Base-by-base conservation (phyloP, 257 asterid genomes). In the Salvia hispanica region DNA sequence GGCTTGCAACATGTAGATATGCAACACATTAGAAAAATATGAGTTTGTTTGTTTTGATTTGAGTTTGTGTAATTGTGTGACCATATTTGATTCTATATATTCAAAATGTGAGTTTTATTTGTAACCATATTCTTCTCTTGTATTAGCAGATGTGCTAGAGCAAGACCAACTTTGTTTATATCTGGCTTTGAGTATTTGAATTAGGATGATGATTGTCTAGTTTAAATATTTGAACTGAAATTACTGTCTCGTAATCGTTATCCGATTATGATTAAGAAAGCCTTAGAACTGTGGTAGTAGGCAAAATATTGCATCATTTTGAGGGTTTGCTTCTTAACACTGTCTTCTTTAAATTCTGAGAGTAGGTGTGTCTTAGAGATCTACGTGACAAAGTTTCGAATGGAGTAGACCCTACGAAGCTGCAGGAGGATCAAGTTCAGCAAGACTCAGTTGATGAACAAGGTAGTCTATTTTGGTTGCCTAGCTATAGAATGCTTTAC, bases 321-420 rank as follows among this genome's bases (percentile, higher is more conserved):
- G 50, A 13, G 40, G 31, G 45, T 60, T 6, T 46, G 57, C 59
- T 39, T 77, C 62, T 58, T 44, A 55, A 62, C 48, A 28, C 33
- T 21, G 65, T 36, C 7, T 40, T 3, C 71, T 60, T 72, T 15
- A 13, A 56, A 50, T 72, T 66, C 72, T 51, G 58, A 56, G 58
- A 74, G 51, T 72, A 93, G 98, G 31, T 70, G 11, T 82, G 88
- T 63, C 82, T 84, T 14, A 82, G 76, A 78, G 81, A 81, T 34
- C 76, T 93, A 34, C 87, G 82, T 28, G 96, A 90, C 2, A 86
- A 64, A 76, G 74, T 93, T 76, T 73, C 89, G 3, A 37, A 62
- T 67, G 98, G 98, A 64, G 76, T 66, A 62, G 98, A 93, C 69
- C 87, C 87, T 33, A 66, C 88, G 40, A 83, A 88, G 85, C 80